Evolutionary conservation across 257 asterid species (phyloP).

Genomic region (Forsythia suspensa): DNA sequence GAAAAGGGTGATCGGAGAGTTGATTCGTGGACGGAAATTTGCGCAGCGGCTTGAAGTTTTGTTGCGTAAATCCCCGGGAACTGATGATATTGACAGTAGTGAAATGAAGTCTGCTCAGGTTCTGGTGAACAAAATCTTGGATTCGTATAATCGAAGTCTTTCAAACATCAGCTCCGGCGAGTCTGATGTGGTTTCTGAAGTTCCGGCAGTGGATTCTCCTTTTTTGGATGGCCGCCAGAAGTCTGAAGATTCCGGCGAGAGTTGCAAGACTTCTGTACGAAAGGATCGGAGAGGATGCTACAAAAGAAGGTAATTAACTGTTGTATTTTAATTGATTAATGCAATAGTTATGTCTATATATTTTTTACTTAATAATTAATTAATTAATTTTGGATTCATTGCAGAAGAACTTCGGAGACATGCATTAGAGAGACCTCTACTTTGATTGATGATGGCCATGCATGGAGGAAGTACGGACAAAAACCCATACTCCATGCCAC

Average conservation of each 20-base stretch:
- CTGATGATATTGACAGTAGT: neutral
- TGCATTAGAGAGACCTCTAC: conserved; percentile 15
- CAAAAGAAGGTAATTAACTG: neutral
- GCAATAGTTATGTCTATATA: neutral
- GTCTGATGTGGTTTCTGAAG: neutral
- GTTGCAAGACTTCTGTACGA: neutral
- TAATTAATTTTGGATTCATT: neutral
- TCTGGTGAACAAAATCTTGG: neutral
- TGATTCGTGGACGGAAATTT: conserved; percentile 2
- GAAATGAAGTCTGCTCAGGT: neutral
- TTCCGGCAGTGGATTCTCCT: neutral
- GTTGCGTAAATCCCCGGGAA: neutral
- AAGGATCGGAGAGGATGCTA: conserved; percentile 18
- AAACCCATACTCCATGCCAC: conserved; percentile 27
- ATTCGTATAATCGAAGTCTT: neutral
- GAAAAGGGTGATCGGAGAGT: conserved; percentile 9
- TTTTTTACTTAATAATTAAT: neutral
- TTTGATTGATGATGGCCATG: conserved; percentile 40
- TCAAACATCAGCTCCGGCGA: neutral
- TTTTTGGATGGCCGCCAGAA: neutral
- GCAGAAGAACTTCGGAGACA: conserved; percentile 30
- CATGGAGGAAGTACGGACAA: conserved; percentile 47
- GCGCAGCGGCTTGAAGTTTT: neutral
- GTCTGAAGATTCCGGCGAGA: conserved; percentile 5
- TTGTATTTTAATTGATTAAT: neutral